Evolutionary conservation across 192 early-diverging fungal species (phyloP).

Genomic region (Linnemannia elongata): DNA sequence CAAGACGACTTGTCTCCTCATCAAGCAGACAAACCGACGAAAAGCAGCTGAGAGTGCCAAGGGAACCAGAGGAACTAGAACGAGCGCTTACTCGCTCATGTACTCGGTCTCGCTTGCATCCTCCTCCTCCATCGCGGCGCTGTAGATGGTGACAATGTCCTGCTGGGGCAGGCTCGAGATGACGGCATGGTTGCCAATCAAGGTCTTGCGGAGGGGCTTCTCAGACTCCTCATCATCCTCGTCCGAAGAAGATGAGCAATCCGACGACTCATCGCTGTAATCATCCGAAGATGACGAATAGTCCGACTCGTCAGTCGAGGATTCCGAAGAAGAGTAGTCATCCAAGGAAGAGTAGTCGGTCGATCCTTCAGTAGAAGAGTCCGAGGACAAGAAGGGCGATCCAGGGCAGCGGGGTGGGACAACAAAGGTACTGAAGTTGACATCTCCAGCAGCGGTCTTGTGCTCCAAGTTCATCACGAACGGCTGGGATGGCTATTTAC

Average conservation of each 20-base stretch:
- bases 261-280: conserved; percentile 30
- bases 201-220: conserved; percentile 18
- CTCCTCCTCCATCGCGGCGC: conserved; percentile 28
- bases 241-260: conserved; percentile 41
- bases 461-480: conserved; percentile 56
- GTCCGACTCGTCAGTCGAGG: conserved; percentile 36
- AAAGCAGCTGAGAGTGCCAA: not conserved
- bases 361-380: conserved; percentile 38
- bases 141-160: conserved; percentile 30
- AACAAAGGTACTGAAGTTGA: conserved; percentile 37
- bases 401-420: conserved; percentile 46
- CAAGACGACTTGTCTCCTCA: not conserved
- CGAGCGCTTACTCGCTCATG: conserved; percentile 40
- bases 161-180: conserved; percentile 35
- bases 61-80: not conserved
- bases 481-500: conserved; percentile 34
- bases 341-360: conserved; percentile 39
- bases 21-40: not conserved
- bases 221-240: conserved; percentile 20
- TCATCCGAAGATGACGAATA: conserved; percentile 44
- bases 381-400: conserved; percentile 34
- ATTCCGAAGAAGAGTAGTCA: conserved; percentile 42
- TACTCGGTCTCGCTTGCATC: conserved; percentile 31
- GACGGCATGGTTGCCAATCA: conserved; percentile 34
- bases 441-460: conserved; percentile 45